phyloP scores from a whole-genome alignment of 176 grass and related monocot species.

The Musa schizocarpa region DNA sequence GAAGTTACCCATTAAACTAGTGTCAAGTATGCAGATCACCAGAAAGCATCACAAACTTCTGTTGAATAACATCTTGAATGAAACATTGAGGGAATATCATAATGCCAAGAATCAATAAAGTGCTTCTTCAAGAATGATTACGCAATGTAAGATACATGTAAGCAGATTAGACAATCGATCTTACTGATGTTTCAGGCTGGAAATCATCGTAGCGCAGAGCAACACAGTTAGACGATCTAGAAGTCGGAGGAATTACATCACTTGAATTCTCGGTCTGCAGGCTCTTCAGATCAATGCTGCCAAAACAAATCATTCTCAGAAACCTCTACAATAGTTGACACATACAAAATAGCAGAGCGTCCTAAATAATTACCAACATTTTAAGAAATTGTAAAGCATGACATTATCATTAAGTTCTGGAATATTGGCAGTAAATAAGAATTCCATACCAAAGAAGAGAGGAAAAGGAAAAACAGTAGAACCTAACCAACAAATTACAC shows the following conservation, averaged over 20 bases:
- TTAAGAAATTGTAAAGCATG: not conserved
- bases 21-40: no score
- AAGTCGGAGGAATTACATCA: slow-evolving; percentile 59
- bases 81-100: not conserved
- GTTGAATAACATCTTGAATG: not conserved
- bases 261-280: slow-evolving; percentile 57
- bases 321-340: not conserved
- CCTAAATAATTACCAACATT: not conserved
- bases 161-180: slow-evolving; percentile 11
- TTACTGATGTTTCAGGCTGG: slow-evolving; percentile 61
- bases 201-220: slow-evolving; percentile 66
- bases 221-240: slow-evolving; percentile 67
- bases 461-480: not conserved
- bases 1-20: no score
- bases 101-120: slow-evolving; percentile 5
- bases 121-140: not conserved
- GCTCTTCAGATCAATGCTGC: slow-evolving; percentile 87
- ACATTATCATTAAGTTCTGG: no score
- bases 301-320: slow-evolving; percentile 17
- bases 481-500: not conserved
- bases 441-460: not conserved
- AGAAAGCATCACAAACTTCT: no score
- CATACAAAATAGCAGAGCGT: slow-evolving; percentile 4
- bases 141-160: not conserved
- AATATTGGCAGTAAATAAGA: not conserved